Percentiles rank a stretch among this genome's conserved stretches.
phyloP scores from a whole-genome alignment of 73 alveolate genomes.

The Blepharisma stoltei region DNA sequence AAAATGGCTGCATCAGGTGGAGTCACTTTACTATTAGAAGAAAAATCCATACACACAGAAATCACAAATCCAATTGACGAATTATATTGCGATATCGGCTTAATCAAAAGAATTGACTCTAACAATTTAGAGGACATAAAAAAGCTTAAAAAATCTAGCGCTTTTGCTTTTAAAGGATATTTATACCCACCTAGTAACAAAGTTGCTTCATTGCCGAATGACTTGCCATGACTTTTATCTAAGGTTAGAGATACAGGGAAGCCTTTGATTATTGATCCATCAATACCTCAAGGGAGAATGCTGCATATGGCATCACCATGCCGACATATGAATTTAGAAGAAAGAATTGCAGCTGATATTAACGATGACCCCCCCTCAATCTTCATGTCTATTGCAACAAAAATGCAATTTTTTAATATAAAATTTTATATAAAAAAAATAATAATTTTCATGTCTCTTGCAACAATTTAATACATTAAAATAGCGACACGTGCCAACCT shows the following conservation, averaged over 20 bases:
- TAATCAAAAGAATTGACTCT: background rate
- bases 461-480: no score
- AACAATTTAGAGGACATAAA: no score
- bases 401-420: no score
- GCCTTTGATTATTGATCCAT: slow-evolving; percentile 8
- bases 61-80: background rate
- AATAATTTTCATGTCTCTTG: no score
- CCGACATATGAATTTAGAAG: background rate
- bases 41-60: background rate
- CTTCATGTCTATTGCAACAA: no score
- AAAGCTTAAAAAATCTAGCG: background rate
- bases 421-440: no score
- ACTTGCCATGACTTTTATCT: background rate
- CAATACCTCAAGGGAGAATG: slow-evolving; percentile 19
- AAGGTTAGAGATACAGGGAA: background rate
- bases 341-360: background rate
- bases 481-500: no score
- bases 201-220: background rate
- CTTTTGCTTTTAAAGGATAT: slow-evolving; percentile 13
- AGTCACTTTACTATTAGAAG: slow-evolving; percentile 14
- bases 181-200: slow-evolving; percentile 3
- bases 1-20: slow-evolving; percentile 23
- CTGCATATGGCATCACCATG: slow-evolving; percentile 24
- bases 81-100: slow-evolving; percentile 4
- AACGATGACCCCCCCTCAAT: no score